Percentiles rank a stretch among this genome's conserved stretches.
Evolutionary conservation across 2,329 filamentous ascomycete genomes (phyloP).

Genomic region (Fusarium burgessii): DNA sequence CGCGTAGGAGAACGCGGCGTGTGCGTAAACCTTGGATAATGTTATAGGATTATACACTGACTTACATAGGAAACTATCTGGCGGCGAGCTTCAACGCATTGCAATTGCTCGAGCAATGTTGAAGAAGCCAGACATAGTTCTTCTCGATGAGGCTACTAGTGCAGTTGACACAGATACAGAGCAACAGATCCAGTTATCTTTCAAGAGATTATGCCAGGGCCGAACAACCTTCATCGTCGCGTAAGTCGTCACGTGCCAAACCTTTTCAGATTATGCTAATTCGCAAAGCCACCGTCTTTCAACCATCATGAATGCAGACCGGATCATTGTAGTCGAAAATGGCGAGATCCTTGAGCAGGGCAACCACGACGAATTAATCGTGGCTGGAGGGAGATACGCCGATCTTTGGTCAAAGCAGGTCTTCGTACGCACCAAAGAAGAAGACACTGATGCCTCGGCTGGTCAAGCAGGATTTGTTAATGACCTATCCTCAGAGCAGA

Average conservation of each 20-base stretch:
- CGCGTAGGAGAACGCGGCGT: constrained; percentile 64
- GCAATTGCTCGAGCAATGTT: constrained; percentile 79
- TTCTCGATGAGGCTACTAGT: constrained; percentile 84
- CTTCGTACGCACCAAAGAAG: constrained; percentile 63
- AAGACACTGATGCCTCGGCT: constrained; percentile 39
- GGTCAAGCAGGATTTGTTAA: constrained; percentile 50
- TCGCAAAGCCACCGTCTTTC: constrained; percentile 71
- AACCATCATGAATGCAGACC: constrained; percentile 77
- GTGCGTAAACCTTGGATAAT: constrained; percentile 44
- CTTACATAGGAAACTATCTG: constrained; percentile 67
- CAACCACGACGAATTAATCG: constrained; percentile 69
- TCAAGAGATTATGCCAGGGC: constrained; percentile 67
- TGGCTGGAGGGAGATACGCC: constrained; percentile 70
- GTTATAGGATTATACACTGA: constrained; percentile 31
- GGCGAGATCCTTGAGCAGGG: constrained; percentile 74
- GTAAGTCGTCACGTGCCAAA: constrained; percentile 52
- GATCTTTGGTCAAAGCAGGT: constrained; percentile 75
- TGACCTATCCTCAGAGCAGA: constrained; percentile 53
- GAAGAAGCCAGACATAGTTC: constrained; percentile 79
- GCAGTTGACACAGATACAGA: constrained; percentile 79
- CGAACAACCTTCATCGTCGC: constrained; percentile 77
- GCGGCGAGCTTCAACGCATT: constrained; percentile 74
- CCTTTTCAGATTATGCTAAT: constrained; percentile 13
- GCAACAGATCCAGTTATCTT: constrained; percentile 73
- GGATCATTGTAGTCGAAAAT: constrained; percentile 73